These are phyloP conservation scores for Candida anglica DNA, from an alignment of 805 yeast species.

Conservation along the genomic window DNA sequence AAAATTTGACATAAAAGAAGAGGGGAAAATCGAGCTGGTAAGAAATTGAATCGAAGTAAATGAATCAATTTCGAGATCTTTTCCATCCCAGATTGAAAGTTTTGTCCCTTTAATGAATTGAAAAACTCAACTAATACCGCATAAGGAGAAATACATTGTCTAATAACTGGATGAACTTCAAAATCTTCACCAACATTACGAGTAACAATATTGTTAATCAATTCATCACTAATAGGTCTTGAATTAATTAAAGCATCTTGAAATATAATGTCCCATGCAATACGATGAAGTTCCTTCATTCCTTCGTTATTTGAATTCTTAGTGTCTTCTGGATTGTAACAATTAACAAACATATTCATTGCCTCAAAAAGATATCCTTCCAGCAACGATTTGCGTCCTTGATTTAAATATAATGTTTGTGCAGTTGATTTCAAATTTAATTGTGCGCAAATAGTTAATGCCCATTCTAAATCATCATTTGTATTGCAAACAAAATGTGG, in stretches of 20 bases:
- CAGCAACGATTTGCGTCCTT: constrained; percentile 45
- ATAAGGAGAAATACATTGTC: constrained; percentile 70
- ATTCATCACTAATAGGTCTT: constrained; percentile 51
- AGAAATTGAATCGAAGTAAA: constrained; percentile 36
- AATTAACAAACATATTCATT: constrained; percentile 57
- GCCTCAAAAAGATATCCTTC: constrained; percentile 62
- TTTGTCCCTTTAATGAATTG: constrained; percentile 15
- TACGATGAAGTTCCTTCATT: constrained; percentile 44
- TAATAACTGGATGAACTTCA: constrained; percentile 50
- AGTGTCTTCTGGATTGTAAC: constrained; percentile 33
- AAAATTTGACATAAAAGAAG: constrained; percentile 46
- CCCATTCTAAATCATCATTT: constrained; percentile 80
- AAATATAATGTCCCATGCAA: constrained; percentile 57
- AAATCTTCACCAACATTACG: constrained; percentile 28
- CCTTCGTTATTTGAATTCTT: constrained; percentile 16
- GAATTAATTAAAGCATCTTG: constrained; percentile 55
- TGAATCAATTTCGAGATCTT: constrained; percentile 47
- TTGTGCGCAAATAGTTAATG: constrained; percentile 66
- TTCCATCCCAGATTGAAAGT: constrained; percentile 18
- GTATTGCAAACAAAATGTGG: constrained; percentile 60
- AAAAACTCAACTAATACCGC: constrained; percentile 56
- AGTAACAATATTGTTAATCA: constrained; percentile 47
- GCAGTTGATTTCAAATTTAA: constrained; percentile 59
- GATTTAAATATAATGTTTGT: constrained; percentile 45
- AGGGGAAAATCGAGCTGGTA: constrained; percentile 48